phyloP scores from a whole-genome alignment of 768 basidiomycete genomes.

The Mycena albidolilacea region DNA sequence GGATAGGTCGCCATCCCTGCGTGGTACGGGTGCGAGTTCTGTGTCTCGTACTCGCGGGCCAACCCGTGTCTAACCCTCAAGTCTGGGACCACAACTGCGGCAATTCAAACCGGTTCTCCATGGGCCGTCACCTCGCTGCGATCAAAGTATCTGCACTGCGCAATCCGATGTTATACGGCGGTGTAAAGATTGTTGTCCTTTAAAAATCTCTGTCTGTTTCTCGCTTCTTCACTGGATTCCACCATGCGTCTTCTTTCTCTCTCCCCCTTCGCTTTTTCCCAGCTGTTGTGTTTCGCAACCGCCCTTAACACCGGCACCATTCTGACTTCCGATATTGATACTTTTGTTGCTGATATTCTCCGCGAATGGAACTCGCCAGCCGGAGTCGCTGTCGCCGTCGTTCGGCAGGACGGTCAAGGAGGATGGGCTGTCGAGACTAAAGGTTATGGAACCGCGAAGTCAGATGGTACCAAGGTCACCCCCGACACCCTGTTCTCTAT shows the following conservation, averaged over 20 bases:
- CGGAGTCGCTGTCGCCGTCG: slow-evolving; percentile 40
- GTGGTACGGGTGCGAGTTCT: too few species aligned
- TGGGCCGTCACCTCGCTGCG: too few species aligned
- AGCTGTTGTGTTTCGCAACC: slow-evolving; percentile 20
- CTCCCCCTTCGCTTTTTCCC: slow-evolving; percentile 19
- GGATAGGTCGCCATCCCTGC: too few species aligned
- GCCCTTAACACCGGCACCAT: slow-evolving; percentile 22
- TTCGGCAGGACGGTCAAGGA: slow-evolving; percentile 35
- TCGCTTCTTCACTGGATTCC: neutral
- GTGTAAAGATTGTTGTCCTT: neutral
- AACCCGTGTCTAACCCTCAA: too few species aligned
- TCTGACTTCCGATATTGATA: slow-evolving; percentile 41
- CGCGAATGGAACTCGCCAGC: slow-evolving; percentile 41
- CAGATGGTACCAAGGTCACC: slow-evolving; percentile 39
- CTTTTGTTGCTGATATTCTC: slow-evolving; percentile 35
- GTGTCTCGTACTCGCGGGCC: too few species aligned
- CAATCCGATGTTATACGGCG: neutral
- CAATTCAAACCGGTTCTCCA: too few species aligned
- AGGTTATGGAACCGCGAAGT: slow-evolving; percentile 41
- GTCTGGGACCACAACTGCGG: too few species aligned
- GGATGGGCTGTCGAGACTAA: slow-evolving; percentile 42
- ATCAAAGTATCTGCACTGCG: slow-evolving; percentile 21
- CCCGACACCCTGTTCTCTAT: slow-evolving; percentile 40
- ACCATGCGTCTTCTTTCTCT: slow-evolving; percentile 28
- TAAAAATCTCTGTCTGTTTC: neutral